phyloP scores from a whole-genome alignment of 2,329 filamentous ascomycete genomes.

The Fusarium nurragi region DNA sequence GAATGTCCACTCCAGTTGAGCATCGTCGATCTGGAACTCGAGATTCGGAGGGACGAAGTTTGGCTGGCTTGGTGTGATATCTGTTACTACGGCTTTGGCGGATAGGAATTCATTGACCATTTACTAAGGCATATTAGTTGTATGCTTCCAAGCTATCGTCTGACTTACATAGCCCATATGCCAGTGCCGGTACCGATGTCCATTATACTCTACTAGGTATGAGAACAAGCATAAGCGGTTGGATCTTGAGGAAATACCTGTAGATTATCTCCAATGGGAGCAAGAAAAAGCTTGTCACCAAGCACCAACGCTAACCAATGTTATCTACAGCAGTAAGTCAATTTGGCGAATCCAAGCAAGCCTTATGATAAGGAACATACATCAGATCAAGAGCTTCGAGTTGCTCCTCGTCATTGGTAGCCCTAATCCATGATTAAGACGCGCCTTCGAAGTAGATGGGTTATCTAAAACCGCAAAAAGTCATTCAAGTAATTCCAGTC shows the following conservation, averaged over 20 bases:
- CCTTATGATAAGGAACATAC: background rate
- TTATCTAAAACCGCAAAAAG: conserved; percentile 25
- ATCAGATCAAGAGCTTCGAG: conserved; percentile 41
- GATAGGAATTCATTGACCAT: conserved; percentile 39
- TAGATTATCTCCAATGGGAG: conserved; percentile 27
- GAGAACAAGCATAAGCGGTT: background rate
- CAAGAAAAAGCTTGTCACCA: conserved; percentile 32
- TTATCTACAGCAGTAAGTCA: background rate
- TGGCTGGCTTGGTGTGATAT: conserved; percentile 35
- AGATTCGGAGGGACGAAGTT: conserved; percentile 49
- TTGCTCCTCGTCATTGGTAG: conserved; percentile 38
- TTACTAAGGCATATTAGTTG: conserved; percentile 1
- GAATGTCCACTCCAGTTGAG: conserved; percentile 56
- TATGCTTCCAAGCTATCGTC: accelerated
- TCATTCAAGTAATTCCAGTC: conserved; percentile 40
- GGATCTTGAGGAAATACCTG: conserved; percentile 4
- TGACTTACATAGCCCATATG: conserved; percentile 38
- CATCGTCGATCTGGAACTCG: conserved; percentile 51
- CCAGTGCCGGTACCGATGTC: conserved; percentile 39
- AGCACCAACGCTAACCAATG: conserved; percentile 40
- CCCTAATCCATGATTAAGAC: conserved; percentile 15
- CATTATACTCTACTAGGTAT: conserved; percentile 11
- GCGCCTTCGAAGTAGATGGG: accelerated
- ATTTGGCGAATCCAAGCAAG: accelerated
- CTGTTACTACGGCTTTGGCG: conserved; percentile 33